These are phyloP conservation scores for Xylaria palmicola DNA, from an alignment of 495 filamentous ascomycete genomes.

Conservation along the genomic window DNA sequence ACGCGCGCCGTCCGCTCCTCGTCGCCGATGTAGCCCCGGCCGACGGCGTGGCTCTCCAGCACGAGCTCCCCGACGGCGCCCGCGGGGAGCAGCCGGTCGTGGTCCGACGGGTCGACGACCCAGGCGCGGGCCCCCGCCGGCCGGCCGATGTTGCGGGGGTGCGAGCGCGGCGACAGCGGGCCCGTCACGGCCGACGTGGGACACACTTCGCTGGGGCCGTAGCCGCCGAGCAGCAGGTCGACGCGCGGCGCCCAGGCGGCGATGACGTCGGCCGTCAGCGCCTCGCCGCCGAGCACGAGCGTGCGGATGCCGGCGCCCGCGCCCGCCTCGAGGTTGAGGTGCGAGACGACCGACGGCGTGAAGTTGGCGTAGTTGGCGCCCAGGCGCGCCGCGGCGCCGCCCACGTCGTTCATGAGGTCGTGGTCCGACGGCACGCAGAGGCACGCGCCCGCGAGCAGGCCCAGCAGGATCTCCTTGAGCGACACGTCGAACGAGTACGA, in stretches of 20 bases:
- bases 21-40: conserved; percentile 36
- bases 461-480: conserved; percentile 51
- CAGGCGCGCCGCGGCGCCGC: not conserved
- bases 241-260: conserved; percentile 49
- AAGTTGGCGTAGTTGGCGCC: conserved; percentile 8
- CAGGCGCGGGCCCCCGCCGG: conserved; percentile 43
- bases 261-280: conserved; percentile 51
- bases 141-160: conserved; percentile 46
- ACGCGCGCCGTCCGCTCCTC: conserved; percentile 23
- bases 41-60: conserved; percentile 21
- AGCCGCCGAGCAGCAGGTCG: conserved; percentile 50
- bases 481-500: conserved; percentile 54
- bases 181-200: conserved; percentile 30
- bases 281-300: conserved; percentile 54
- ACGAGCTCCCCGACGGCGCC: conserved; percentile 14
- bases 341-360: conserved; percentile 5
- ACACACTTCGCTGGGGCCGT: conserved; percentile 35
- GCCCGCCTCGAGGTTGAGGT: conserved; percentile 30
- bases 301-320: conserved; percentile 45
- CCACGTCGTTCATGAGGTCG: conserved; percentile 8
- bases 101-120: conserved; percentile 53
- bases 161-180: conserved; percentile 2
- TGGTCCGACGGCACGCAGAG: conserved; percentile 60
- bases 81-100: conserved; percentile 5
- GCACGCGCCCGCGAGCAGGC: conserved; percentile 51